phyloP scores from a whole-genome alignment of 192 early-diverging fungal genomes.

The Backusella liffmaniae region DNA sequence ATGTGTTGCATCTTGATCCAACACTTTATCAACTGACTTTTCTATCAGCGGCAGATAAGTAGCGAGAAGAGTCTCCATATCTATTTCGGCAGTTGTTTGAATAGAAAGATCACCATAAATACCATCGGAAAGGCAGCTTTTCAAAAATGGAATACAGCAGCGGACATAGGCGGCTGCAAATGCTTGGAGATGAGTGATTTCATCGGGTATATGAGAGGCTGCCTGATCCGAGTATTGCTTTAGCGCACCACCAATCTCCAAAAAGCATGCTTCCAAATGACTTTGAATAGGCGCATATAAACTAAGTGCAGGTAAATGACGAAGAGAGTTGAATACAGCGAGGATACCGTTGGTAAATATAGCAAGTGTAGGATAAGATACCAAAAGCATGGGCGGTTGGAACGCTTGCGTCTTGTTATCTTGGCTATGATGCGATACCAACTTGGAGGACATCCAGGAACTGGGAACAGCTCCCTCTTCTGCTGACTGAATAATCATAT shows the following conservation, averaged over 20 bases:
- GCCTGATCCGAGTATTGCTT: constrained; percentile 26
- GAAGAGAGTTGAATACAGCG: constrained; percentile 62
- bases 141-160: constrained; percentile 31
- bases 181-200: constrained; percentile 18
- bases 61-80: constrained; percentile 2
- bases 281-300: constrained; percentile 23
- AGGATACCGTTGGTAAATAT: constrained; percentile 65
- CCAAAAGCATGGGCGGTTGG: constrained; percentile 51
- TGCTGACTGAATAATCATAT: constrained; percentile 37
- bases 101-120: constrained; percentile 21
- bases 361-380: constrained; percentile 66
- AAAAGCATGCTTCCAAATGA: constrained; percentile 22
- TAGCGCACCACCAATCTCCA: constrained; percentile 21
- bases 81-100: background rate
- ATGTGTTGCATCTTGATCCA: background rate
- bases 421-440: background rate
- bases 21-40: background rate
- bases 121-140: constrained; percentile 27
- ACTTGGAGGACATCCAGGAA: constrained; percentile 44
- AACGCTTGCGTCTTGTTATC: constrained; percentile 29
- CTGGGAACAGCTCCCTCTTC: constrained; percentile 35
- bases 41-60: constrained; percentile 1
- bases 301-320: constrained; percentile 51
- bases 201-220: constrained; percentile 6
- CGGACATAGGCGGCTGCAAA: constrained; percentile 31